Evolutionary conservation across 192 early-diverging fungal species (phyloP).

Genomic region (Gonapodya sp.): DNA sequence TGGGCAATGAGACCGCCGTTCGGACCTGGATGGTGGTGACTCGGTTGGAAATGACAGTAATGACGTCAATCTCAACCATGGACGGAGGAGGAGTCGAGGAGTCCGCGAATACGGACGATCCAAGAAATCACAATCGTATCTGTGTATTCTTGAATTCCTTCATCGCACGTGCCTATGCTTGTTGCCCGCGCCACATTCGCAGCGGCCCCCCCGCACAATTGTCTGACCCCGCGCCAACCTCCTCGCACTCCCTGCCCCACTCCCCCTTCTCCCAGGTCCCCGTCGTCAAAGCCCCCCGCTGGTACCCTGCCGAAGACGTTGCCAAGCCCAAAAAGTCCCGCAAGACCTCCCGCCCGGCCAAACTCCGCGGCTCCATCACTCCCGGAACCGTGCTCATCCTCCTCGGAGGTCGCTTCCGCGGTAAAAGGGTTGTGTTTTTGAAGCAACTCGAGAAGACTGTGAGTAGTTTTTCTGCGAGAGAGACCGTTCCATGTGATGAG

Average conservation of each 20-base stretch:
- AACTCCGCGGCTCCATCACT: slow-evolving; percentile 85
- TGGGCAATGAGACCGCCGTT: slow-evolving; percentile 11
- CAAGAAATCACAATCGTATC: no score
- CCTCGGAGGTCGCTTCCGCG: slow-evolving; percentile 88
- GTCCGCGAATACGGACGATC: background rate
- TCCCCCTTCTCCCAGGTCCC: slow-evolving; percentile 47
- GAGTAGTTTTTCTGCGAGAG: no score
- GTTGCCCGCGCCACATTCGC: no score
- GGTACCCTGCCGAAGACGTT: slow-evolving; percentile 81
- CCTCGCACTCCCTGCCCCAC: background rate
- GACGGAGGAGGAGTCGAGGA: background rate
- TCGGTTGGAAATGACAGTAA: no score
- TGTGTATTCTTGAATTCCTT: no score
- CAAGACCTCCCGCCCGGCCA: slow-evolving; percentile 56
- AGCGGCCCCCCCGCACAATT: no score
- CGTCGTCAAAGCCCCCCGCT: slow-evolving; percentile 56
- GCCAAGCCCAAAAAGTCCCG: slow-evolving; percentile 66
- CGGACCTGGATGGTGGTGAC: no score
- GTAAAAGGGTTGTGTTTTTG: slow-evolving; percentile 98
- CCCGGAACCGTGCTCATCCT: slow-evolving; percentile 97
- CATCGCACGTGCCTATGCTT: no score
- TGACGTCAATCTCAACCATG: no score
- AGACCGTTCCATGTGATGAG: no score
- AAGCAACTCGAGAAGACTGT: slow-evolving; percentile 76
- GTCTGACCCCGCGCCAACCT: no score